phyloP scores from a whole-genome alignment of 2,329 filamentous ascomycete genomes.

The Colletotrichum tamarilloi region DNA sequence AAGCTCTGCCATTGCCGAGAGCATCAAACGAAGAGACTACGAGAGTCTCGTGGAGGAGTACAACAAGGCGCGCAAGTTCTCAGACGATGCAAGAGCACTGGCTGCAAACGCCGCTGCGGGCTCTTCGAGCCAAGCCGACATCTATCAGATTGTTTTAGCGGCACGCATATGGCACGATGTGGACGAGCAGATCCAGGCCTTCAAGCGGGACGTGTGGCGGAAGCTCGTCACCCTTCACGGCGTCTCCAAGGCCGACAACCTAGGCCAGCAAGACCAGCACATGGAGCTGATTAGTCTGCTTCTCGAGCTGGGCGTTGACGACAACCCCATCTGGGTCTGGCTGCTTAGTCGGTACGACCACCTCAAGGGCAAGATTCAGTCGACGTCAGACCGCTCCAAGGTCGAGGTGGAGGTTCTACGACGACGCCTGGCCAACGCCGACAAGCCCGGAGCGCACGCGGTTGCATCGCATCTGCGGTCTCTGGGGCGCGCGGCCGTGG shows the following conservation, averaged over 20 bases:
- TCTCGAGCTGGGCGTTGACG: slow-evolving; percentile 92
- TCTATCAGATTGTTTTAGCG: slow-evolving; percentile 88
- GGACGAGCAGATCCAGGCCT: slow-evolving; percentile 83
- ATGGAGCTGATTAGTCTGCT: slow-evolving; percentile 91
- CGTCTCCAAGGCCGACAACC: slow-evolving; percentile 59
- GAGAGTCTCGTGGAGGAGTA: slow-evolving; percentile 90
- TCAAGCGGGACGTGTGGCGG: slow-evolving; percentile 92
- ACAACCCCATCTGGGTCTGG: slow-evolving; percentile 98
- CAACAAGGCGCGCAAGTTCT: slow-evolving; percentile 81
- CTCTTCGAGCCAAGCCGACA: slow-evolving; percentile 78
- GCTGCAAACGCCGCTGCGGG: slow-evolving; percentile 66
- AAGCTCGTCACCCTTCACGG: slow-evolving; percentile 77
- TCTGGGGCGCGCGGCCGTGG: slow-evolving; percentile 74
- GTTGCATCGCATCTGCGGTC: slow-evolving; percentile 82
- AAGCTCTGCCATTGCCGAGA: slow-evolving; percentile 80
- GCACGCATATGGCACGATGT: slow-evolving; percentile 97
- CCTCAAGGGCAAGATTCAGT: slow-evolving; percentile 85
- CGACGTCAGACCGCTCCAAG: slow-evolving; percentile 84
- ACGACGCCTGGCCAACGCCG: slow-evolving; percentile 78
- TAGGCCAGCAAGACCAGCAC: slow-evolving; percentile 78
- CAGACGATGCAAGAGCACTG: slow-evolving; percentile 78
- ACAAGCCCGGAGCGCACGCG: slow-evolving; percentile 75
- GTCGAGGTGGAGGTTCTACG: slow-evolving; percentile 93
- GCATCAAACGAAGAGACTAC: slow-evolving; percentile 91
- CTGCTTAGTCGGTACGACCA: slow-evolving; percentile 89